These are phyloP conservation scores for Botrytis cinerea DNA, from an alignment of 2,329 filamentous ascomycete species.

Conservation along the genomic window DNA sequence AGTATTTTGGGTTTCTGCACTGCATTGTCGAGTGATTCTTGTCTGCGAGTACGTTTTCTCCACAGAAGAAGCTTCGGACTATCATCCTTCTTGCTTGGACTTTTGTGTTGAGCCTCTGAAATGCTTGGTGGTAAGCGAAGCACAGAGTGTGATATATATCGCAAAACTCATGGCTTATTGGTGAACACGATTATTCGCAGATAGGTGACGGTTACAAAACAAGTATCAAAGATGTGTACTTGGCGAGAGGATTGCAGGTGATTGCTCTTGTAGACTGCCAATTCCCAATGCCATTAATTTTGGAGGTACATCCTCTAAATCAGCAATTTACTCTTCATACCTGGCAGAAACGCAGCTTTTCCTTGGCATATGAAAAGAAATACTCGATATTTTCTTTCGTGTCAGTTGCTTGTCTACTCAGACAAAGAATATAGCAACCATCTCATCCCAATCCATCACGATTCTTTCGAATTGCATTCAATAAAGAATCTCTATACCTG, in stretches of 20 bases:
- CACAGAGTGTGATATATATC: neutral
- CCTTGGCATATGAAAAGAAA: neutral
- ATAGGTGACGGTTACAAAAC: neutral
- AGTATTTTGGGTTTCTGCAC: neutral
- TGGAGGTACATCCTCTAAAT: neutral
- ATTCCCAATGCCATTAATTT: neutral
- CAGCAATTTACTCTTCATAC: neutral
- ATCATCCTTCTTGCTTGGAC: neutral
- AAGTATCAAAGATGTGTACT: too few species aligned
- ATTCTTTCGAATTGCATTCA: neutral
- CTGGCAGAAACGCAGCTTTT: neutral
- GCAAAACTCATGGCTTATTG: neutral
- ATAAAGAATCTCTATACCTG: constrained; percentile 2
- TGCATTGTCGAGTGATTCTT: neutral
- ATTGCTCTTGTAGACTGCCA: neutral
- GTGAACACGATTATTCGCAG: neutral
- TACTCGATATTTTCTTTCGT: neutral
- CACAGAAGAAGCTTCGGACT: fast-evolving
- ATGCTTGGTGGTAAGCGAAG: neutral
- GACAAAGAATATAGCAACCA: neutral
- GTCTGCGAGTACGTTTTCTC: neutral
- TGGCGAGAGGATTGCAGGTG: too few species aligned
- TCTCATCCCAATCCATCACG: neutral
- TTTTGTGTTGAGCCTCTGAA: neutral
- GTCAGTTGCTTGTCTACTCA: neutral